These are phyloP conservation scores for Gryganskiella cystojenkinii DNA, from an alignment of 192 early-diverging fungal genomes.

Conservation along the genomic window DNA sequence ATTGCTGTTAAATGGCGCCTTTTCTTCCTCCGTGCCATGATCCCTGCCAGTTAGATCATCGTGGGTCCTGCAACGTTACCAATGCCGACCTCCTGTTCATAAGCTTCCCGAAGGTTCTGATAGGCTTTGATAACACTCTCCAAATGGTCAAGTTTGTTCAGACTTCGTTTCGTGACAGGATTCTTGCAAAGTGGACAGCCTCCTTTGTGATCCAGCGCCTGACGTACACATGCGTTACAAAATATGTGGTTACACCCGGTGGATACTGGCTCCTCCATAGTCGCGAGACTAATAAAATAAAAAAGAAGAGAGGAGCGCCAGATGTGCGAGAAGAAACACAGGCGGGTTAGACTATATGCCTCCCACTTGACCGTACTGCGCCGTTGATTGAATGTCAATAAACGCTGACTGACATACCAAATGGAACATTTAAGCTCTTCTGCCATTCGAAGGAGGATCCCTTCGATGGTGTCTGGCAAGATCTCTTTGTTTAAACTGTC, in stretches of 20 bases:
- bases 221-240: constrained; percentile 42
- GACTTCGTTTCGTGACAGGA: constrained; percentile 28
- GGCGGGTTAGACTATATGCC: not conserved
- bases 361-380: not conserved
- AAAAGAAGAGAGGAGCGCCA: not conserved
- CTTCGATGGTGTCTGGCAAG: constrained; percentile 25
- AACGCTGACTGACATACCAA: constrained; percentile 6
- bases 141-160: constrained; percentile 31
- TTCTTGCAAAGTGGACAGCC: constrained; percentile 49
- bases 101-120: constrained; percentile 20
- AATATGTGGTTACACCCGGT: constrained; percentile 50
- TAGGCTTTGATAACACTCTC: constrained; percentile 31
- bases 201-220: constrained; percentile 20
- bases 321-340: no score
- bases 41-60: no score
- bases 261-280: constrained; percentile 28
- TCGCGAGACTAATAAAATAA: constrained; percentile 11
- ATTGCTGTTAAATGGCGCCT: not conserved
- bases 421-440: constrained; percentile 49
- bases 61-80: no score
- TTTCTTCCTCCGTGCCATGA: no score
- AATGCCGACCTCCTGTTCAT: constrained; percentile 28
- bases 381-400: not conserved
- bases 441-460: constrained; percentile 43
- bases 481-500: constrained; percentile 18